Evolutionary conservation across 306 rosid species (phyloP).

Genomic region (Cucumis hystrix): DNA sequence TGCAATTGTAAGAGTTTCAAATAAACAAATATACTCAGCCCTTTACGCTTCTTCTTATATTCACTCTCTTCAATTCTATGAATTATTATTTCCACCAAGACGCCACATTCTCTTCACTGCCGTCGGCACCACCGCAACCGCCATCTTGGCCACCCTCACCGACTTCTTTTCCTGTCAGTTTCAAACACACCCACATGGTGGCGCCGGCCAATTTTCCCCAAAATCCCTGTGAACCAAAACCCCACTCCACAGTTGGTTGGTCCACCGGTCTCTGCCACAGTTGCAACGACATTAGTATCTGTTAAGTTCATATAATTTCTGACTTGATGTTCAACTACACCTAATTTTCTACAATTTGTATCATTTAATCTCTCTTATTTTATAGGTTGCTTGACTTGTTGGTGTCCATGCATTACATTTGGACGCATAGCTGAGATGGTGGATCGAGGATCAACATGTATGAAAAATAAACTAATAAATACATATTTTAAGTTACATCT

Average conservation of each 20-base stretch:
- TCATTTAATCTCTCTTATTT: too few relatives aligned
- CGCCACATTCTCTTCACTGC: neutral
- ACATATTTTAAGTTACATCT: too few relatives aligned
- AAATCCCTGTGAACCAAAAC: neutral
- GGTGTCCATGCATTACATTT: constrained; percentile 44
- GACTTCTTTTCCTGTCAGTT: neutral
- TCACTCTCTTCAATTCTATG: neutral
- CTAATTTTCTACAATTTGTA: too few relatives aligned
- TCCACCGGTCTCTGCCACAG: constrained; percentile 34
- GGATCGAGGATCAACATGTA: constrained; percentile 36
- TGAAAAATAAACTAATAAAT: neutral
- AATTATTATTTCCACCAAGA: neutral
- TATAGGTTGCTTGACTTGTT: constrained; percentile 29
- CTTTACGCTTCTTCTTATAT: neutral
- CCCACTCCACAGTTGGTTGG: constrained; percentile 24
- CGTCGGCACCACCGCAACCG: neutral
- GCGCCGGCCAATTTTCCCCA: neutral
- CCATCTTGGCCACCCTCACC: neutral
- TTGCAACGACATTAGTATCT: constrained; percentile 22
- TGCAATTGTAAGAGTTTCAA: neutral
- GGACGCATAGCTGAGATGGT: constrained; percentile 43
- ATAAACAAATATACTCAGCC: neutral
- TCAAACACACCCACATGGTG: neutral
- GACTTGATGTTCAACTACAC: too few relatives aligned
- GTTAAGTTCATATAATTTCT: constrained; percentile 12